Base-by-base conservation (phyloP, 345 rosid genomes). In the Fremontodendron californicum region DNA sequence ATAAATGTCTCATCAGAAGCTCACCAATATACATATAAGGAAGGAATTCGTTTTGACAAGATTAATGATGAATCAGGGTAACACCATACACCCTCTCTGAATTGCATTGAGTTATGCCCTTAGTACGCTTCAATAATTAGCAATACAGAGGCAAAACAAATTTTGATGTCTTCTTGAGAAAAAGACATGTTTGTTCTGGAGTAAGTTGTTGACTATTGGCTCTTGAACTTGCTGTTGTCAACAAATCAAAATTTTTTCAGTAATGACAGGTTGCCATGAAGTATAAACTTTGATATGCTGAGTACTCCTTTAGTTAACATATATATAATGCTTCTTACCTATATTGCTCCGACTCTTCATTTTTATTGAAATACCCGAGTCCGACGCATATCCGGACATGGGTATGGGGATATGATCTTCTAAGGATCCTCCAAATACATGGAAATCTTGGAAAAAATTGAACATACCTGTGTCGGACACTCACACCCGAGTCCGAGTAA, bases 11-110 rank as follows among this genome's bases (percentile, higher is more conserved):
- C 98, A 15, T 93, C 94, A n/a, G 85, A 82, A 75, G 94, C 84
- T 74, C 94, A 93, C 78, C 84, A 85, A 3, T 75, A 73, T 51
- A 33, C 92, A 39, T 89, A 93, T 70, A 16, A 77, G 40, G 89
- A 84, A 78, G 98, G 98, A 62, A 81, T 93, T 81, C 88, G 83
- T 3, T 90, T 93, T 58, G 85, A 90, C 58, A 85, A 85, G 67
- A 82, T 93, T 73, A 93, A 89, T 25, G 94, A 91, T 43, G 73
- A 88, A 72, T 80, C 91, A 62, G 85, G 86, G 98, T 89, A 86
- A 82, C 37, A 58, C 39, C 21, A 12, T 69, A 71, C 21, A 35
- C 35, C 66, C 40, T 48, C 43, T 48, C 23, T 15, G 67, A 69
- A 12, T 66, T 40, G 7, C 16, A 40, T 29, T 78, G 9, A 31